Percentiles rank a stretch among this genome's conserved stretches.
Evolutionary conservation across 768 basidiomycete genomes (phyloP).

Genomic region (Podaxis sp.): DNA sequence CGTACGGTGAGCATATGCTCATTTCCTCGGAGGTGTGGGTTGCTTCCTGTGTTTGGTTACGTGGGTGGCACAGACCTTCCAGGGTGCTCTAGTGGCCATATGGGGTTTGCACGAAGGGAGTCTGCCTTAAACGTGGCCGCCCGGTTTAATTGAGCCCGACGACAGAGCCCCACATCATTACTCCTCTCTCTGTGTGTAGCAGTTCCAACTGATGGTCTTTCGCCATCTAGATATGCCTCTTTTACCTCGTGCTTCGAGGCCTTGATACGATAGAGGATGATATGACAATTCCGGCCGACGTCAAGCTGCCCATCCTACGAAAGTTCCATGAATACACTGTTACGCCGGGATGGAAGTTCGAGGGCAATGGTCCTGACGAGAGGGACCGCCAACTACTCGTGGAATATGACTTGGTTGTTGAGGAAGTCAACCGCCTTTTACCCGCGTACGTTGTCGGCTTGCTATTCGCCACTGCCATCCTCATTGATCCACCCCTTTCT

Average conservation of each 20-base stretch:
- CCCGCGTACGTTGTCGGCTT: slow-evolving; percentile 45
- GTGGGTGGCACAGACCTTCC: neutral
- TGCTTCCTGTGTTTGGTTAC: neutral
- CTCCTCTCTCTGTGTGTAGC: neutral
- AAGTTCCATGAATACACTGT: slow-evolving; percentile 76
- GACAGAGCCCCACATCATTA: neutral
- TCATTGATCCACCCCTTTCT: slow-evolving; percentile 6
- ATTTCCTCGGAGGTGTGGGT: slow-evolving; percentile 5
- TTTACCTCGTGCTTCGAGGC: slow-evolving; percentile 90
- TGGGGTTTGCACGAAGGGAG: neutral
- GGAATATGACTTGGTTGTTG: slow-evolving; percentile 76
- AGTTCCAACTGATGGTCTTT: neutral
- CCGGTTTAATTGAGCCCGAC: neutral
- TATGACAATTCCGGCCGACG: slow-evolving; percentile 85
- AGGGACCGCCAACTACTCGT: slow-evolving; percentile 83
- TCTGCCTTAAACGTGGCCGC: neutral
- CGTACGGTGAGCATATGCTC: slow-evolving; percentile 62
- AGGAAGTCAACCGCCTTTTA: slow-evolving; percentile 69
- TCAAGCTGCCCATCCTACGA: slow-evolving; percentile 84
- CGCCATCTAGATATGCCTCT: slow-evolving; percentile 73
- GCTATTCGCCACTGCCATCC: slow-evolving; percentile 8
- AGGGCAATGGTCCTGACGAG: slow-evolving; percentile 78
- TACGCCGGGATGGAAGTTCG: slow-evolving; percentile 83
- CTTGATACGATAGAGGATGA: slow-evolving; percentile 99
- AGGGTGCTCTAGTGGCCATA: neutral